Base-by-base conservation (phyloP, 1,139 yeast species). In the Magnusiomyces ingens region DNA sequence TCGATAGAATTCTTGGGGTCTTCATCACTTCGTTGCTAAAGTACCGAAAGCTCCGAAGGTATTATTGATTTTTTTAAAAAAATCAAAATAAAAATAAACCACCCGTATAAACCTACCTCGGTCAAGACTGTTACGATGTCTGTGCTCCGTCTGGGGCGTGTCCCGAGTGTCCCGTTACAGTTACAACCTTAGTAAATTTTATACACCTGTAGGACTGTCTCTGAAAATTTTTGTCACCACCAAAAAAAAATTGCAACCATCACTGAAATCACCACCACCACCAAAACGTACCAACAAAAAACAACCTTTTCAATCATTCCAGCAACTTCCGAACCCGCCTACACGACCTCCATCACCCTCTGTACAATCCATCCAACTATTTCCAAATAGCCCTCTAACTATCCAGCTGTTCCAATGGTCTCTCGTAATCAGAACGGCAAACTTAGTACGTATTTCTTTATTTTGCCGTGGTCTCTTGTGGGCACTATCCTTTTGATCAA, bases 361-460 rank as follows among this genome's bases (percentile, higher is more conserved):
- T 36, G 40, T 36, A 5, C 17, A 36, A 13, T 36, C 40, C 17
- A n/a, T 36, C 17, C 12, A 22, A 19, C 12, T 43, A 12, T 43
- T 18, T 8, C 29, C 6, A 19, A 10, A 17, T n/a, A 10, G 2
- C 26, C 13, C 19, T 26, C 10, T 47, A 17, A 35, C 26, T 41
- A 43, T 19, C 15, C 48, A 48, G 46, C 47, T 35, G 29, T 35
- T 29, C 19, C 22, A 37, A 47, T 47, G 49, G 49, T 48, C 29
- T 49, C 45, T 19, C 49, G 54, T 47, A 44, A 50, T 17, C 54
- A 52, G 49, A 47, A 44, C 36, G 54, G 54, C 42, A 50, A 50
- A 17, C 36, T 52, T 32, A 48, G 54, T 52, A 52, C 8, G 54
- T 49, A 26, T 12, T 36, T 36, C 4, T 36, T 3, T 5, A 6